phyloP scores from a whole-genome alignment of 2,329 filamentous ascomycete genomes.

The Aquanectria penicillioides region DNA sequence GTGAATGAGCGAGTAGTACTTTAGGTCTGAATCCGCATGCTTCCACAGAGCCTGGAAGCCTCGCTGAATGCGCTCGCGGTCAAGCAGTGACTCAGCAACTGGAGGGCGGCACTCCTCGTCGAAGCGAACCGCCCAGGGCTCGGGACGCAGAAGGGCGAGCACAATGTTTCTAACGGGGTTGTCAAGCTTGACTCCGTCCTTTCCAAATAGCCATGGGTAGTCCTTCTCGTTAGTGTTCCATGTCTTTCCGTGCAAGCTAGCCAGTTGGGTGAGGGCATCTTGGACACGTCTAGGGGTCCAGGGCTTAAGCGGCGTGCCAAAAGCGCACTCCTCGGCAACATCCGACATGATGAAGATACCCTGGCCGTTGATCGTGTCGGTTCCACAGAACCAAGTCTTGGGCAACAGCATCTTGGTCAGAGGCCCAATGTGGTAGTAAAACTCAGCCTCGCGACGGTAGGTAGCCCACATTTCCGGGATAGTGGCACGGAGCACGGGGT shows the following conservation, averaged over 20 bases:
- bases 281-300: slow-evolving; percentile 10
- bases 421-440: slow-evolving; percentile 15
- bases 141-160: slow-evolving; percentile 7
- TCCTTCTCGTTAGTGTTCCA: slow-evolving; percentile 18
- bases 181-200: slow-evolving; percentile 7
- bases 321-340: slow-evolving; percentile 11
- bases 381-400: slow-evolving; percentile 17
- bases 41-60: slow-evolving; percentile 19
- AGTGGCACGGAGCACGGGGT: neutral
- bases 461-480: slow-evolving; percentile 16
- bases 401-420: slow-evolving; percentile 17
- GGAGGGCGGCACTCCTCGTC: slow-evolving; percentile 9
- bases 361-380: slow-evolving; percentile 19
- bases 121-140: slow-evolving; percentile 12
- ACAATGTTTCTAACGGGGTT: slow-evolving; percentile 16
- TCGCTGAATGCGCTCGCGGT: slow-evolving; percentile 11
- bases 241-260: slow-evolving; percentile 15
- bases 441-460: slow-evolving; percentile 22
- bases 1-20: slow-evolving; percentile 16
- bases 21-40: slow-evolving; percentile 12
- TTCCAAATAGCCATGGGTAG: slow-evolving; percentile 17
- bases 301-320: slow-evolving; percentile 17
- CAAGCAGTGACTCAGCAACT: neutral
- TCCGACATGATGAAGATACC: slow-evolving; percentile 21
- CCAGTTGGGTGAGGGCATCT: slow-evolving; percentile 6